Evolutionary conservation across 257 asterid genomes (phyloP).

Genomic region (Lavandula angustifolia): DNA sequence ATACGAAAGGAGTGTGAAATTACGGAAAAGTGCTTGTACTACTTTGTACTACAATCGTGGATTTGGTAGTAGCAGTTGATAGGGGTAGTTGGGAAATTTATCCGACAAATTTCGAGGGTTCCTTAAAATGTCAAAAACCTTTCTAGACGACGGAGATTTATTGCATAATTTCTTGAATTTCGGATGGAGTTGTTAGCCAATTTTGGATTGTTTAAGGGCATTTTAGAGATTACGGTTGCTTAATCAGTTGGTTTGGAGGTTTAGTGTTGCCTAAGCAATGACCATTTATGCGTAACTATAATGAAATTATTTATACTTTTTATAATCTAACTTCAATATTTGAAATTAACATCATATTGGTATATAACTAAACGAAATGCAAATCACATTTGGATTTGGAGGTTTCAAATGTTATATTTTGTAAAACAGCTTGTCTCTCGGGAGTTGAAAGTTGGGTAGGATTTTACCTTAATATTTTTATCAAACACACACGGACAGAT

Average conservation of each 20-base stretch:
- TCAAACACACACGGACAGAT: no score
- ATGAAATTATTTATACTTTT: no score
- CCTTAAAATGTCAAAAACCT: constrained; percentile 4
- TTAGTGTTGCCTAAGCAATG: not conserved
- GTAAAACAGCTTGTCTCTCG: no score
- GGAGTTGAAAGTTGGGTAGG: no score
- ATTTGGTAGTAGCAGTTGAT: constrained; percentile 30
- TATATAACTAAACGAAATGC: no score
- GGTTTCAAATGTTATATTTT: no score
- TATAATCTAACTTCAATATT: no score
- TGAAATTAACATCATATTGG: no score
- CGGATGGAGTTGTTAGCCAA: not conserved
- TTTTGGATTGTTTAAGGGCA: not conserved
- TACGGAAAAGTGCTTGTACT: constrained; percentile 35
- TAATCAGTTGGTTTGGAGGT: not conserved
- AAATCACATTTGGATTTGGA: no score
- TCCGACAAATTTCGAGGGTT: constrained; percentile 4
- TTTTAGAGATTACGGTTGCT: not conserved
- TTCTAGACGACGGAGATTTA: not conserved
- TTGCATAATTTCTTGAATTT: not conserved
- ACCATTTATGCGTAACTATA: no score
- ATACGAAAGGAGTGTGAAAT: constrained; percentile 16
- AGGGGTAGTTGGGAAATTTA: constrained; percentile 17
- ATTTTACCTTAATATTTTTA: no score
- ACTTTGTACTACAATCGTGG: constrained; percentile 43